These are phyloP conservation scores for Adansonia digitata DNA, from an alignment of 345 rosid genomes.

Conservation along the genomic window DNA sequence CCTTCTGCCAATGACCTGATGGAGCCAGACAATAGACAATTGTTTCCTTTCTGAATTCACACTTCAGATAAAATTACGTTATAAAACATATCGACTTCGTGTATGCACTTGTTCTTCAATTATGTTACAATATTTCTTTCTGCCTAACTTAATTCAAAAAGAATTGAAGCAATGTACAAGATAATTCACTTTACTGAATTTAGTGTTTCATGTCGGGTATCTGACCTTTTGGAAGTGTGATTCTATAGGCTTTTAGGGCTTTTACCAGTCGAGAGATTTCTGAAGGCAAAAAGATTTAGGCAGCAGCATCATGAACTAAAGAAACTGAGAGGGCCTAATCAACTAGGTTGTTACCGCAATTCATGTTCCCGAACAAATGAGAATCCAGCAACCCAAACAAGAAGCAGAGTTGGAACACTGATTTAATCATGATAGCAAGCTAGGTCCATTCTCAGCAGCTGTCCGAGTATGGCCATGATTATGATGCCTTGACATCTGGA, in stretches of 20 bases:
- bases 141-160: not conserved
- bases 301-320: not conserved
- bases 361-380: not conserved
- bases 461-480: conserved; percentile 62
- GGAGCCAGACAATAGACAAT: not conserved
- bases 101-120: not conserved
- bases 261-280: not conserved
- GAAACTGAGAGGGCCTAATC: not conserved
- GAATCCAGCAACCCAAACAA: not conserved
- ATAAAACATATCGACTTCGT: not conserved
- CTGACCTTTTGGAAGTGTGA: not conserved
- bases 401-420: conserved; percentile 6
- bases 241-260: not conserved
- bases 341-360: not conserved
- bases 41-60: not conserved
- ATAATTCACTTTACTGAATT: not conserved
- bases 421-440: conserved; percentile 50
- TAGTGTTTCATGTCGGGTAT: not conserved
- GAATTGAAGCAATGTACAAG: not conserved
- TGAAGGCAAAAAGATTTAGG: not conserved
- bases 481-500: conserved; percentile 73
- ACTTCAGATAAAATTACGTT: too few species aligned
- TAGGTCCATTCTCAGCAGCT: conserved; percentile 79
- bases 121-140: not conserved
- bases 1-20: not conserved